Base-by-base conservation (phyloP, 805 yeast genomes). In the Debaryomyces castellii region DNA sequence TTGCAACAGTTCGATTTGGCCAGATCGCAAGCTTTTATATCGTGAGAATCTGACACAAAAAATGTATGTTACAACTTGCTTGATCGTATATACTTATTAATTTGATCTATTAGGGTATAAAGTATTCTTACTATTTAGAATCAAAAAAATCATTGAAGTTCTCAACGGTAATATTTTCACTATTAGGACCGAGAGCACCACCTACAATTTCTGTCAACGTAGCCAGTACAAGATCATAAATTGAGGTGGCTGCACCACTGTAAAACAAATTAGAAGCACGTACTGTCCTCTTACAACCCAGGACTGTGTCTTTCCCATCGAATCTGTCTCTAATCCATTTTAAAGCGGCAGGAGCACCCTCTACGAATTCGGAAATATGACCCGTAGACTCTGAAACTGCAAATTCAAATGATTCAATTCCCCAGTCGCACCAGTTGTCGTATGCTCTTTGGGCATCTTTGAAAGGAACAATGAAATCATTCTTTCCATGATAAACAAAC, bases 201-300 rank as follows among this genome's bases (percentile, higher is more conserved):
- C 60, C 49, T 43, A 52, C 36, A 44, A 52, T 30, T 51, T 43
- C 36, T 49, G 50, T 47, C 53, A 55, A 28, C 42, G 53, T 44
- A 40, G 52, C 41, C 43, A 40, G 37, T 47, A 56, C 17, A 22
- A 40, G 14, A 43, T 43, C 44, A 57, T 40, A 14, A 74, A 81
- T 51, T 78, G 76, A 7, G 72, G 49, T 1, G 71, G 67, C 50
- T 71, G 79, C 42, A 72, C 67, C 46, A 71, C 62, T 53, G 67
- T 59, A 57, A 67, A 81, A 46, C 73, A 86, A 37, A 67, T 66
- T 60, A 55, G 67, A 10, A 63, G 62, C 49, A 73, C 83, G 49
- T 68, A 65, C 84, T 78, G 81, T 55, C 69, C 42, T 51, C 16
- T 40, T 33, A 40, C 63, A 60, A 1, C 64, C 62, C 3, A 46